A percentile compares a stretch with the other conserved stretches of the same genome.
Evolutionary conservation across 1,284 basidiomycete genomes (phyloP).

Genomic region (Ustilago vetiveriae): DNA sequence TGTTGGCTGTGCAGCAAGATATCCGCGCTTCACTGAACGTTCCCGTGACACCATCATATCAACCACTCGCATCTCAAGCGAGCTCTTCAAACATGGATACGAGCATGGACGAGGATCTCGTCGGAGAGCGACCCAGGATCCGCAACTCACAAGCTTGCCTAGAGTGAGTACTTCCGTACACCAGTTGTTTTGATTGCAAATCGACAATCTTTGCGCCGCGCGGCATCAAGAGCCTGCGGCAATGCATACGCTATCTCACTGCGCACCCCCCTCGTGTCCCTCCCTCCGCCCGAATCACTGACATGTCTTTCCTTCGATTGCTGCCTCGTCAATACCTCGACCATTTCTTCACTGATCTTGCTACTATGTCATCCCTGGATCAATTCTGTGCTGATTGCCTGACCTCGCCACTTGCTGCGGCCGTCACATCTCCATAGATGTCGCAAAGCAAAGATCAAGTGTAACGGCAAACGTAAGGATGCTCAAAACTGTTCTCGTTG

Average conservation of each 20-base stretch:
- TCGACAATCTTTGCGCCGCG: background rate
- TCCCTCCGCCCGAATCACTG: constrained; percentile 3
- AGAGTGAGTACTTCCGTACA: constrained; percentile 46
- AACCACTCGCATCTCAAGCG: too few species aligned
- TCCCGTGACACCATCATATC: background rate
- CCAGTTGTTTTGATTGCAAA: too few species aligned
- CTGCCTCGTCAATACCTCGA: background rate
- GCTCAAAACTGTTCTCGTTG: constrained; percentile 44
- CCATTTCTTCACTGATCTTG: too few species aligned
- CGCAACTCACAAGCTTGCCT: constrained; percentile 48
- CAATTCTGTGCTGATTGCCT: background rate
- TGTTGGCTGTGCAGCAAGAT: too few species aligned
- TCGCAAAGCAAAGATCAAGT: constrained; percentile 50
- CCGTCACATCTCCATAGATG: constrained; percentile 19
- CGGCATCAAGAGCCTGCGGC: constrained; percentile 20
- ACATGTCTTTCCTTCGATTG: background rate
- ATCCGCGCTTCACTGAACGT: background rate
- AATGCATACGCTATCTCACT: constrained; percentile 31
- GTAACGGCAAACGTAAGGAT: constrained; percentile 48
- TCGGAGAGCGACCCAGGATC: constrained; percentile 29
- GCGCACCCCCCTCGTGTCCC: constrained; percentile 5
- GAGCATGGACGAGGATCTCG: constrained; percentile 36
- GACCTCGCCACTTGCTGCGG: background rate
- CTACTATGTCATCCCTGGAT: too few species aligned
- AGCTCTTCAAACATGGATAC: constrained; percentile 12